These are phyloP conservation scores for Aspergillus carbonarius DNA, from an alignment of 2,329 filamentous ascomycete species.

Conservation along the genomic window DNA sequence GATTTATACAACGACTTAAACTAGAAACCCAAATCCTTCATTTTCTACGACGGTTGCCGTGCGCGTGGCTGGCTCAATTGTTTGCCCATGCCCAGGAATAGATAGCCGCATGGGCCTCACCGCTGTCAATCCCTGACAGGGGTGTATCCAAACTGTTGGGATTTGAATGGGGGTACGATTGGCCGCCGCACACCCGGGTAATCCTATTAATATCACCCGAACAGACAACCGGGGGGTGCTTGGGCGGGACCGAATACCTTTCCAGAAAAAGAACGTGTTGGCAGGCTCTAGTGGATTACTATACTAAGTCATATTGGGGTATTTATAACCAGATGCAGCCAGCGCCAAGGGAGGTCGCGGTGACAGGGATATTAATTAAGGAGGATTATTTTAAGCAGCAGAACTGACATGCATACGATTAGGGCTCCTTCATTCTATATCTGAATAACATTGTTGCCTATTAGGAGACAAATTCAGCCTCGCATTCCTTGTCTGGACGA, in stretches of 20 bases:
- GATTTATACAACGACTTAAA: background rate
- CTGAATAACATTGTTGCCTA: no score
- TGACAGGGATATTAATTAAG: background rate
- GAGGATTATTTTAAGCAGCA: background rate
- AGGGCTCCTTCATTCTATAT: background rate
- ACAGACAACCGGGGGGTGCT: background rate
- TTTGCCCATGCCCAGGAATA: background rate
- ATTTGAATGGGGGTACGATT: background rate
- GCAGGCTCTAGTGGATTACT: background rate
- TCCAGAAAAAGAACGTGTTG: background rate
- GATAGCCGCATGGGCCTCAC: background rate
- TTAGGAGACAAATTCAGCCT: no score
- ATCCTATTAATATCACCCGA: slow-evolving; percentile 7
- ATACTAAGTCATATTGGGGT: background rate
- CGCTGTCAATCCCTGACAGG: background rate
- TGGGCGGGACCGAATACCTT: background rate
- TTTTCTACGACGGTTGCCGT: background rate
- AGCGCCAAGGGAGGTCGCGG: background rate
- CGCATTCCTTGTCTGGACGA: no score
- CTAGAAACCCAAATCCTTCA: background rate
- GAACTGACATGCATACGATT: background rate
- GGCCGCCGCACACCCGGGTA: background rate
- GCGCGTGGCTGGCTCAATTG: background rate
- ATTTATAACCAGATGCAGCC: slow-evolving; percentile 2
- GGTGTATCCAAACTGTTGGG: slow-evolving; percentile 2